Percentiles rank a stretch among this genome's conserved stretches.
Evolutionary conservation across 257 asterid species (phyloP).

Genomic region (Forsythia suspensa): DNA sequence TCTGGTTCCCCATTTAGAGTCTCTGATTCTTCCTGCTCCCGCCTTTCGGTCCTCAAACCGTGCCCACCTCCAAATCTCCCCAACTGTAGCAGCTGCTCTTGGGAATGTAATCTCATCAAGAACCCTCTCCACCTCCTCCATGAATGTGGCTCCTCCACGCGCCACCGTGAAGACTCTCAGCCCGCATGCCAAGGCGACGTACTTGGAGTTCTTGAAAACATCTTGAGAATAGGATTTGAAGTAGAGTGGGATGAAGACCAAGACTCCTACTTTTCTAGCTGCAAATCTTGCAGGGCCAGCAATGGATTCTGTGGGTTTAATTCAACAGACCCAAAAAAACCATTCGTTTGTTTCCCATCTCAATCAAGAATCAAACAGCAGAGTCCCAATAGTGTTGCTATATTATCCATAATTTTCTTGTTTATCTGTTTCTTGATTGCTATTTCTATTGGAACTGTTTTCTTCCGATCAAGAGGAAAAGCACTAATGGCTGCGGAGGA

Average conservation of each 20-base stretch:
- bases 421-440: constrained; percentile 53
- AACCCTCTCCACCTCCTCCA: constrained; percentile 57
- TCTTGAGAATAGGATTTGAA: constrained; percentile 62
- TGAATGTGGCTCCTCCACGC: constrained; percentile 52
- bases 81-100: constrained; percentile 69
- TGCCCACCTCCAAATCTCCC: constrained; percentile 68
- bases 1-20: constrained; percentile 74
- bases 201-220: constrained; percentile 67
- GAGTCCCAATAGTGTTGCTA: constrained; percentile 45
- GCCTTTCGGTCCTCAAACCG: constrained; percentile 64
- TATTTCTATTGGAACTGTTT: constrained; percentile 40
- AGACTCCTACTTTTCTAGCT: constrained; percentile 62
- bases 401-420: constrained; percentile 42
- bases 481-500: constrained; percentile 43
- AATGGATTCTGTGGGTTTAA: constrained; percentile 82
- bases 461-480: constrained; percentile 42
- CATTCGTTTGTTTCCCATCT: constrained; percentile 59
- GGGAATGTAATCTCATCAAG: constrained; percentile 70
- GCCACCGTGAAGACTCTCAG: constrained; percentile 54
- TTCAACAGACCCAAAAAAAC: constrained; percentile 49
- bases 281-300: constrained; percentile 53
- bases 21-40: constrained; percentile 79
- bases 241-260: constrained; percentile 79
- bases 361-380: constrained; percentile 30
- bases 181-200: constrained; percentile 75